Evolutionary conservation across 2,329 filamentous ascomycete species (phyloP), one percentile per base, ranked within the genome.

Genomic region (Zasmidium angulare): DNA sequence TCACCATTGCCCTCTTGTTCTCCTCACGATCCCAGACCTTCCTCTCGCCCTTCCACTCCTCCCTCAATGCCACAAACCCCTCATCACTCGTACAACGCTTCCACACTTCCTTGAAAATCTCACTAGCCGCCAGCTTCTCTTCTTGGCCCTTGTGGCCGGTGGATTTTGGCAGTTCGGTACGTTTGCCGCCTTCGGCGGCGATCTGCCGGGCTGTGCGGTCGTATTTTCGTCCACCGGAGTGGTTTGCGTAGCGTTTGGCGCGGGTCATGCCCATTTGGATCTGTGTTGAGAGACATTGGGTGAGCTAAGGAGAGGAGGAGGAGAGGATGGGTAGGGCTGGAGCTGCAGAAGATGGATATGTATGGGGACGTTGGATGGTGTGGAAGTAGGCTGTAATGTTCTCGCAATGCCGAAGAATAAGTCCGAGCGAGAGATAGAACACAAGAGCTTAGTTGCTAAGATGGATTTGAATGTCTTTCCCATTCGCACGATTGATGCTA

Each of bases 241-340:
- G 63, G 43, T 67, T 67, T 20, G 63, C 65, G 51, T 66, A 67
- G 49, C 65, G 56, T 46, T 59, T 84, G 1, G 84, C 80, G 17
- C 85, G 72, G 20, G 85, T 87, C 83, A 86, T 86, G 1, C 85
- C 79, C 85, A 87, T 88, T 70, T 87, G 84, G 6, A 87, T 77
- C 36, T 43, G 36, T 7, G 11, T 7, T n/a, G n/a, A 19, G 36
- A 4, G 36, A 4, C 14, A 17, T 7, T 7, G 36, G 36, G 26
- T 29, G 9, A 19, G 36, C n/a, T 7, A 19, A 17, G 36, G 11
- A 17, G 36, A 7, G 36, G 36, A 4, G 9, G 14, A 43, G 36
- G 11, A 17, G n/a, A 17, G 4, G 14, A 43, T 9, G 9, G n/a
- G 36, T 4, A 3, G 9, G 6, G 36, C 9, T 43, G 3, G 36